Base-by-base conservation (phyloP, 2,329 filamentous ascomycete species). In the Grosmannia penicillata region DNA sequence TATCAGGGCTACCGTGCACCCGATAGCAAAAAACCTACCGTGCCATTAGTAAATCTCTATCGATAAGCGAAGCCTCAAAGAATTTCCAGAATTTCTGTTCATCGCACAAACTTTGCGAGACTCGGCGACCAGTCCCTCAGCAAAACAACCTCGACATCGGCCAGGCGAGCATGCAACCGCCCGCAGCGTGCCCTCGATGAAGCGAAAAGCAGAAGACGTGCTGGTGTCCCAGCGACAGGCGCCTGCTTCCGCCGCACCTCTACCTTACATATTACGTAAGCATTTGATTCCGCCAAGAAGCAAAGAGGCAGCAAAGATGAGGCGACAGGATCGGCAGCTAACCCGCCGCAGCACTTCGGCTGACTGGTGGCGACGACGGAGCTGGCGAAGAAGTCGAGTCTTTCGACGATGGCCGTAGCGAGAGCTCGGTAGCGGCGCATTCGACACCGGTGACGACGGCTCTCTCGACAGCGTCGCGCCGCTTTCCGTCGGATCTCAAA, bases 401-500 rank as follows among this genome's bases (percentile, higher is more conserved):
- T 8, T 32, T 39, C 8, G 36, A 33, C n/a, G 31, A 33, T 15
- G 24, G 18, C 29, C 22, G 24, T 17, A 23, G 26, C 1, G 36
- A 27, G 11, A 14, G 21, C 8, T 43, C 42, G 2, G 39, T 29
- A 8, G 29, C n/a, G 7, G 41, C 36, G 8, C 37, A 33, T 29
- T 33, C 46, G 9, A 44, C 47, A 3, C 39, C 45, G 6, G n/a
- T 42, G 11, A 44, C 45, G 2, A 42, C 42, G 1, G 42, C 42
- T 4, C 36, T 29, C 10, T 43, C 43, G 30, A 41, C 41, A 13
- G 22, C 42, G 3, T 43, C 43, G 0, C 45, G 45, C n/a, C 34
- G 42, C 3, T 75, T 73, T 44, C 78, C 78, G 4, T 82, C 77
- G 30, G 82, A 74, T 53, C 66, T 75, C 42, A 93, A 93, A 63